Conservation (phyloP, 1,139 yeast genomes). For the Saccharomyces uvarum region DNA sequence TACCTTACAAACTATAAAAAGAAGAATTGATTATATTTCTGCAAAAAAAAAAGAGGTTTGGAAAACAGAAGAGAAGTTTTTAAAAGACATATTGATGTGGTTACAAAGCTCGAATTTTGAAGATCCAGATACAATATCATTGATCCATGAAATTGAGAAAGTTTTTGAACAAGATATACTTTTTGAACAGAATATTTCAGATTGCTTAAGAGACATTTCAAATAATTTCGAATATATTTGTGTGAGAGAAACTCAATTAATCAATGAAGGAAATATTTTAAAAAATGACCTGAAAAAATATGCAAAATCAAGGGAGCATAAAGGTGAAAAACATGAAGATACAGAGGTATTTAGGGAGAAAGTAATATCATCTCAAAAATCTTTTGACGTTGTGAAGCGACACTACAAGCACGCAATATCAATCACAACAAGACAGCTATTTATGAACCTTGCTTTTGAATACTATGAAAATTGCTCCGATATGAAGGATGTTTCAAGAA, state of each 20-base stretch:
- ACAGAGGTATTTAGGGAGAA: slow-evolving; percentile 21
- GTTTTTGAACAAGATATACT: slow-evolving; percentile 22
- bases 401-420: slow-evolving; percentile 23
- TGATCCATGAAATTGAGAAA: slow-evolving; percentile 19
- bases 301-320: slow-evolving; percentile 16
- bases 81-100: slow-evolving; percentile 23
- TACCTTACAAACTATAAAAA: slow-evolving; percentile 17
- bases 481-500: slow-evolving; percentile 18
- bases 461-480: slow-evolving; percentile 22
- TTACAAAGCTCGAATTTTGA: slow-evolving; percentile 17
- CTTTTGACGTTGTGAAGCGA: slow-evolving; percentile 16
- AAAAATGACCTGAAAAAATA: slow-evolving; percentile 17
- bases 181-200: slow-evolving; percentile 19
- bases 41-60: slow-evolving; percentile 18
- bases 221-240: slow-evolving; percentile 20
- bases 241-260: slow-evolving; percentile 22
- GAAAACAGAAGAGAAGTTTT: slow-evolving; percentile 19
- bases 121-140: slow-evolving; percentile 15
- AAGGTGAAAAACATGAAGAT: slow-evolving; percentile 23
- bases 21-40: slow-evolving; percentile 19
- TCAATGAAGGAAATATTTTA: slow-evolving; percentile 19
- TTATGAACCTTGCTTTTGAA: slow-evolving; percentile 21
- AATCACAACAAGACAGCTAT: slow-evolving; percentile 20
- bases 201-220: slow-evolving; percentile 14
- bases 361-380: slow-evolving; percentile 17